Evolutionary conservation across 805 yeast species (phyloP), one percentile per base, ranked within the genome.

Genomic region (Candida qinlingensis): DNA sequence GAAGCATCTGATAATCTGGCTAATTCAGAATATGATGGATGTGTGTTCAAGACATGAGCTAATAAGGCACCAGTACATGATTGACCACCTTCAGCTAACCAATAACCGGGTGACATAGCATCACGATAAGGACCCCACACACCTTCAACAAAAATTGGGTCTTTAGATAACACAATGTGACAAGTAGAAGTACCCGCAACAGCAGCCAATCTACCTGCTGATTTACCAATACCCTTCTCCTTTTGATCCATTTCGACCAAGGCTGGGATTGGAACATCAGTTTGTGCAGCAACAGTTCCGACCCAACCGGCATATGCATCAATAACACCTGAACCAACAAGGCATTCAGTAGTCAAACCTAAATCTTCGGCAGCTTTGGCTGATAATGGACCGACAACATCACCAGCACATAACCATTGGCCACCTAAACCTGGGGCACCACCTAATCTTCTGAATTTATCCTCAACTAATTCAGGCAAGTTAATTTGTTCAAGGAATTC

Each of bases 31-130:
- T 82, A 81, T 0, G 98, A 96, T 0, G 97, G 97, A 63, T 94
- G 98, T 8, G 87, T 84, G 10, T 87, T 75, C 52, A 94, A 68
- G 12, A 92, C 92, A 66, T 88, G 96, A 2, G 94, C 92, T 54
- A 94, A 75, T 37, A 94, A 76, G 31, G 95, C 97, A 57, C 99
- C 99, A 2, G 99, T 94, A 64, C 96, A 87, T 12, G 95, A 85
- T 67, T 94, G 99, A n/a, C 99, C 99, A 63, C 99, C 99, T 69
- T 94, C 99, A 11, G 98, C 96, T 54, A 91, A 75, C 98, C 98
- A 94, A 61, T 74, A 84, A 6, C 83, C 89, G 30, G 86, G 85
- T n/a, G 95, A 86, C 73, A 92, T 76, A 5, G 88, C 96, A 66
- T 91, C 96, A 60, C 90, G 77, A 69, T 94, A 94, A 3, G 99